These are phyloP conservation scores for Cryptococcus floricola DNA, from an alignment of 1,284 basidiomycete genomes.

Conservation along the genomic window DNA sequence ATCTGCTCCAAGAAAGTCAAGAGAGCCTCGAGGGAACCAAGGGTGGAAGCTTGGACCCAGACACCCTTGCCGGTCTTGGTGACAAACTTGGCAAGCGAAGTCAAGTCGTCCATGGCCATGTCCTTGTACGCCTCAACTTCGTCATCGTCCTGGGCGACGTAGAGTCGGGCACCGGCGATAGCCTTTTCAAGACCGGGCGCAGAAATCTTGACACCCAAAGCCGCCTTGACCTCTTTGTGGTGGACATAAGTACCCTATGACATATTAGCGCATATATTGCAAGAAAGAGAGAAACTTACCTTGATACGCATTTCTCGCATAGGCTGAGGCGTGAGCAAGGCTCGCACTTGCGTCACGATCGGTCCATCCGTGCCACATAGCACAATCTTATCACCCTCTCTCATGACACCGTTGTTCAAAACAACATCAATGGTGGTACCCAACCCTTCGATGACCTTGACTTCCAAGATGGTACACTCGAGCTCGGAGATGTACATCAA, in stretches of 20 bases:
- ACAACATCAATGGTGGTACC: slow-evolving; percentile 98
- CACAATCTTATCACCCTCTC: slow-evolving; percentile 92
- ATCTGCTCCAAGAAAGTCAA: slow-evolving; percentile 91
- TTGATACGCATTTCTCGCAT: slow-evolving; percentile 94
- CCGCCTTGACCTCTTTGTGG: slow-evolving; percentile 97
- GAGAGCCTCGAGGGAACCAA: slow-evolving; percentile 94
- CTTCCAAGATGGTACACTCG: slow-evolving; percentile 98
- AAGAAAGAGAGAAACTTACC: slow-evolving; percentile 50
- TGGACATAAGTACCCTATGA: slow-evolving; percentile 89
- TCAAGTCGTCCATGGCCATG: slow-evolving; percentile 95
- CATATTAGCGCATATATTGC: slow-evolving; percentile 1
- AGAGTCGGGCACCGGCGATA: slow-evolving; percentile 93
- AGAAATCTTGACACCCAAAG: slow-evolving; percentile 93
- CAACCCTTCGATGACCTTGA: slow-evolving; percentile 97
- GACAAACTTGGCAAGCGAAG: slow-evolving; percentile 81
- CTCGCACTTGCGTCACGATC: slow-evolving; percentile 92
- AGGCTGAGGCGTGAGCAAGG: slow-evolving; percentile 93
- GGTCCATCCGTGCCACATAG: slow-evolving; percentile 97
- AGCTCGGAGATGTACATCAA: slow-evolving; percentile 98
- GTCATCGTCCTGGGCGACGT: slow-evolving; percentile 88
- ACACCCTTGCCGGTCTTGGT: slow-evolving; percentile 95
- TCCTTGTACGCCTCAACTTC: slow-evolving; percentile 93
- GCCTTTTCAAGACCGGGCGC: slow-evolving; percentile 97
- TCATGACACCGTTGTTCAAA: slow-evolving; percentile 88
- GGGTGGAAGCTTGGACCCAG: slow-evolving; percentile 94